Evolutionary conservation across 2,329 filamentous ascomycete genomes (phyloP).

Genomic region (Fusarium agapanthi): DNA sequence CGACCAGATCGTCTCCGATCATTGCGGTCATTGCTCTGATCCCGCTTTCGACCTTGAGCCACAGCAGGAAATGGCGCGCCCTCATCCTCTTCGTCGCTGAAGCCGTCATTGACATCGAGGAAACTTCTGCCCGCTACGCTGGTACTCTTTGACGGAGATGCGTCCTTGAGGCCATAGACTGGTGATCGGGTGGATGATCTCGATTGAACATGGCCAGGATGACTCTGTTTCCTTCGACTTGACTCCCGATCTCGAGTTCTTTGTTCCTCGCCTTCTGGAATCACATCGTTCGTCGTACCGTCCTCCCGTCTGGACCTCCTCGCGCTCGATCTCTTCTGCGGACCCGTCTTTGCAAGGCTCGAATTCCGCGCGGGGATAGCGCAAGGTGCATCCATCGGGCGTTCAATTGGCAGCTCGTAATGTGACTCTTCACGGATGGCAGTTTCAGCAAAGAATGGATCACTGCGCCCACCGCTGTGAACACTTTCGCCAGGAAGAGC

Average conservation of each 20-base stretch:
- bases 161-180: slow-evolving; percentile 37
- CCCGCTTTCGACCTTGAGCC: slow-evolving; percentile 65
- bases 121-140: slow-evolving; percentile 33
- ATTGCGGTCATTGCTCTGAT: slow-evolving; percentile 57
- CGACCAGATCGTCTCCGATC: slow-evolving; percentile 58
- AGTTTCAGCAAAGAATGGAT: slow-evolving; percentile 62
- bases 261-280: slow-evolving; percentile 54
- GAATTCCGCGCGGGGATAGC: slow-evolving; percentile 74
- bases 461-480: slow-evolving; percentile 50
- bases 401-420: slow-evolving; percentile 41
- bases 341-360: slow-evolving; percentile 67
- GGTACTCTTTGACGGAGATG: slow-evolving; percentile 26
- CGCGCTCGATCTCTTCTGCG: slow-evolving; percentile 62
- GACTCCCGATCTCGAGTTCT: slow-evolving; percentile 36
- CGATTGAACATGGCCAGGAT: slow-evolving; percentile 14
- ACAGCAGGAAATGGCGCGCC: slow-evolving; percentile 76
- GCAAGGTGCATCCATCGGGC: slow-evolving; percentile 52
- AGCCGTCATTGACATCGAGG: slow-evolving; percentile 44
- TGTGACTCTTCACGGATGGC: slow-evolving; percentile 65
- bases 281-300: slow-evolving; percentile 47
- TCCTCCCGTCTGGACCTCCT: slow-evolving; percentile 61
- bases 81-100: slow-evolving; percentile 59
- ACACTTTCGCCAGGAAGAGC: slow-evolving; percentile 52
- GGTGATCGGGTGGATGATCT: slow-evolving; percentile 26
- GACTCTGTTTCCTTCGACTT: slow-evolving; percentile 28